A percentile compares a stretch with the other conserved stretches of the same genome.
These are phyloP conservation scores for Phytophthora parvispora DNA, from an alignment of 352 stramenopile species.

Conservation along the genomic window DNA sequence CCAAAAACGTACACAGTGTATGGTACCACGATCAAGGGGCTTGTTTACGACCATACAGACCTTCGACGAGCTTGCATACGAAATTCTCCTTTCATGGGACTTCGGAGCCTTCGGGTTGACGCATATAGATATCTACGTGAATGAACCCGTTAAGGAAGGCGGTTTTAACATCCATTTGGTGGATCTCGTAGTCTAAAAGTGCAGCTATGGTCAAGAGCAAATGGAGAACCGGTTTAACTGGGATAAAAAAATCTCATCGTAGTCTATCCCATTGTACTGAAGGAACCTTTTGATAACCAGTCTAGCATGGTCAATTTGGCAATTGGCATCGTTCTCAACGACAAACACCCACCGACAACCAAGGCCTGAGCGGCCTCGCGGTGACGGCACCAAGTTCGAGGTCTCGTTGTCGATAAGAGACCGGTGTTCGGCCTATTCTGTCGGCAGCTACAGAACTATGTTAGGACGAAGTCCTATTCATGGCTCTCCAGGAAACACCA, in stretches of 20 bases:
- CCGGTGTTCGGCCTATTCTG: neutral
- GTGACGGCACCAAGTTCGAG: neutral
- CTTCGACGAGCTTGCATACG: neutral
- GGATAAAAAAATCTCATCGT: neutral
- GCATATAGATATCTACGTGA: neutral
- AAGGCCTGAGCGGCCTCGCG: neutral
- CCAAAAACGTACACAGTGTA: neutral
- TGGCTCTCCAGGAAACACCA: no score
- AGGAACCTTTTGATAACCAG: neutral
- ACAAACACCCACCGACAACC: neutral
- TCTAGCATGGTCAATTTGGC: neutral
- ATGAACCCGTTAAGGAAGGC: neutral
- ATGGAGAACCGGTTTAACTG: neutral
- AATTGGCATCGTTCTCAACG: neutral
- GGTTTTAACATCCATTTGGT: neutral
- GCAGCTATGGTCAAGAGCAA: neutral
- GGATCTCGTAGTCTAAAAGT: neutral
- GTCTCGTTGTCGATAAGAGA: neutral
- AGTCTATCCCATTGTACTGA: neutral
- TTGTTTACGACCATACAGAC: neutral
- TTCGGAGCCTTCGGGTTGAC: neutral
- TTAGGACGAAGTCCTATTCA: no score
- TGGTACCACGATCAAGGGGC: neutral
- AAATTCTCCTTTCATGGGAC: neutral
- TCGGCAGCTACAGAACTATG: no score